These are phyloP conservation scores for Tuctoria greenei DNA, from an alignment of 176 grass and related monocot genomes.

Conservation along the genomic window DNA sequence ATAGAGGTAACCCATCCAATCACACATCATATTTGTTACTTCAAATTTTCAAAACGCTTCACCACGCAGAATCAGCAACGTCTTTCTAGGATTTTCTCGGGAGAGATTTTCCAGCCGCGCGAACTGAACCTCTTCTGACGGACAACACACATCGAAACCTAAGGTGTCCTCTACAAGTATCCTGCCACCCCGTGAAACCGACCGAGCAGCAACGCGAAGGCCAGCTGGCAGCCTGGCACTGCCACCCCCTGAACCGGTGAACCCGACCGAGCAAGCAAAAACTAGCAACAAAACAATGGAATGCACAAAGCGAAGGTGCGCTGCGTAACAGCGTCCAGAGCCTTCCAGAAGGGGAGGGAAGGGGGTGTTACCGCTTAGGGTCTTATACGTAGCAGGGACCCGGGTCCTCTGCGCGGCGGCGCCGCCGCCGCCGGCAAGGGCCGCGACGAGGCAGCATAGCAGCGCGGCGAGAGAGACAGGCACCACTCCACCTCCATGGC, in stretches of 20 bases:
- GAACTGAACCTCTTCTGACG: too few relatives aligned
- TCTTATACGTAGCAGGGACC: constrained; percentile 38
- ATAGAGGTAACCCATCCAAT: background rate
- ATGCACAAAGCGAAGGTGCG: background rate
- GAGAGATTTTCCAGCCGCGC: background rate
- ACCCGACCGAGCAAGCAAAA: background rate
- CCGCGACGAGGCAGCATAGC: constrained; percentile 37
- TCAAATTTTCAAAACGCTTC: background rate
- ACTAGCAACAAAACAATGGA: background rate
- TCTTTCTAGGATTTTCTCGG: background rate
- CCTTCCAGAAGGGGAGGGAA: background rate
- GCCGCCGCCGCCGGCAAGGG: constrained; percentile 29
- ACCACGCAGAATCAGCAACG: background rate
- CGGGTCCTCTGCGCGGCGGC: constrained; percentile 37
- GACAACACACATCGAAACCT: too few relatives aligned
- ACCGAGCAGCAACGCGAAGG: background rate
- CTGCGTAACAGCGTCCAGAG: background rate
- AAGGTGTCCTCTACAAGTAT: background rate
- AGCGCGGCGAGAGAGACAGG: constrained; percentile 22
- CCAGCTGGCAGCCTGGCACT: background rate
- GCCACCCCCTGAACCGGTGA: background rate
- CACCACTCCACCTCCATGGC: background rate
- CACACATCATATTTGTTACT: background rate
- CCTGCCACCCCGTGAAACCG: background rate
- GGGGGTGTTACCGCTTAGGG: constrained; percentile 51